Evolutionary conservation across 2,329 filamentous ascomycete genomes (phyloP), one percentile per base, ranked within the genome.

Genomic region (Septoria linicola): DNA sequence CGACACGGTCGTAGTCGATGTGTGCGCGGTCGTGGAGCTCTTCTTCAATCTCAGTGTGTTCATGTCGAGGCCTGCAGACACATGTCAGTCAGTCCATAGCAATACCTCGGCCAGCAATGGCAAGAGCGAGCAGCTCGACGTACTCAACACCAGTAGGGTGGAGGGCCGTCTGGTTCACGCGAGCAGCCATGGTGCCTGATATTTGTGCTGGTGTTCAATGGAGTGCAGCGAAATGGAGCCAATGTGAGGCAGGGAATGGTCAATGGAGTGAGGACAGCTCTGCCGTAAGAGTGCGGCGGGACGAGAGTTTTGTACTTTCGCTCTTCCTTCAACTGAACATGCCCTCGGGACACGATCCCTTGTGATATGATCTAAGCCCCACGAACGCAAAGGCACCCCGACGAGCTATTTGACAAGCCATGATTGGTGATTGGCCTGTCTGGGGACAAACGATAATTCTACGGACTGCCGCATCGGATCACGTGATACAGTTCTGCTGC

Each of bases 1-100:
- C 89, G 68, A 99, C 93, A 70, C 90, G 88, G 76, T 97, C 88
- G 73, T 97, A 99, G 81, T 99, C 93, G 70, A 99, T 99, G 81
- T 99, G 92, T 63, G 93, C 93, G 70, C 87, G 90, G 75, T 96
- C 89, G 75, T 97, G 91, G 57, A 99, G 87, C 73, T 96, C 89
- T 77, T 97, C 90, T 77, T 99, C 90, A 60, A 99, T 84, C 73
- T 97, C 93, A 39, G 93, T 97, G 82, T 96, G 92, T 71, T 95
- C 87, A 67, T 80, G 80, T 68, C 84, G 79, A 59, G 91, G 89
- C 74, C 89, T 95, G 68, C 34, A 50, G 31, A 46, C 21, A 41
- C 35, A 19, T 52, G 63, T 21, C 50, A n/a, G 17, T 58, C 31
- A 58, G 58, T 41, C 47, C 14, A 34, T 25, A 21, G 35, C 17